phyloP scores from a whole-genome alignment of 257 asterid species.

The Jaltomata sinuosa region DNA sequence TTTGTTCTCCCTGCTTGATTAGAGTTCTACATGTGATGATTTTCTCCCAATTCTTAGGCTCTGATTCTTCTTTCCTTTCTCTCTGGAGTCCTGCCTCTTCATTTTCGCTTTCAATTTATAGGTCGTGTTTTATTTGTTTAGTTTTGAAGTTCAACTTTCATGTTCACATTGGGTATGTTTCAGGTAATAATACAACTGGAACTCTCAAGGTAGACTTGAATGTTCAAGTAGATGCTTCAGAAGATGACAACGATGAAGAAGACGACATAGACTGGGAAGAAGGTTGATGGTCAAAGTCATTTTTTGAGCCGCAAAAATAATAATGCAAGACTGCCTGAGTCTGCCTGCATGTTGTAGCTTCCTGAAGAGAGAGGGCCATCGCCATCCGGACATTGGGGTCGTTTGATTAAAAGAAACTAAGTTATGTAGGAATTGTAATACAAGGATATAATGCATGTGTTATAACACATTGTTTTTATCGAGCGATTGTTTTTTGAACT shows the following conservation, averaged over 20 bases:
- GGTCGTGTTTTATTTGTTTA: not conserved
- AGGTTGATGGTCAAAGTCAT: conserved; percentile 27
- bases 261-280: conserved; percentile 82
- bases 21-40: not conserved
- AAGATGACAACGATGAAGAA: conserved; percentile 38
- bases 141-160: not conserved
- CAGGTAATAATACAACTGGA: conserved; percentile 34
- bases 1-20: not conserved
- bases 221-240: conserved; percentile 58
- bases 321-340: not conserved
- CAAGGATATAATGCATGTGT: too few relatives aligned
- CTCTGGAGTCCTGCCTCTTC: not conserved
- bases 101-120: not conserved
- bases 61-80: not conserved
- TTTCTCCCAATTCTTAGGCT: not conserved
- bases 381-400: not conserved
- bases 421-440: not conserved
- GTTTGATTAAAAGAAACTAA: not conserved
- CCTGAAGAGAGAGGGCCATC: not conserved
- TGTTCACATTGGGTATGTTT: not conserved
- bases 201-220: conserved; percentile 63
- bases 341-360: not conserved
- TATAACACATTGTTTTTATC: not conserved
- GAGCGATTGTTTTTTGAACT: not conserved
- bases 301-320: not conserved